Percentiles rank a stretch among this genome's conserved stretches.
phyloP scores from a whole-genome alignment of 2,329 filamentous ascomycete genomes.

The Onygenales sp. region DNA sequence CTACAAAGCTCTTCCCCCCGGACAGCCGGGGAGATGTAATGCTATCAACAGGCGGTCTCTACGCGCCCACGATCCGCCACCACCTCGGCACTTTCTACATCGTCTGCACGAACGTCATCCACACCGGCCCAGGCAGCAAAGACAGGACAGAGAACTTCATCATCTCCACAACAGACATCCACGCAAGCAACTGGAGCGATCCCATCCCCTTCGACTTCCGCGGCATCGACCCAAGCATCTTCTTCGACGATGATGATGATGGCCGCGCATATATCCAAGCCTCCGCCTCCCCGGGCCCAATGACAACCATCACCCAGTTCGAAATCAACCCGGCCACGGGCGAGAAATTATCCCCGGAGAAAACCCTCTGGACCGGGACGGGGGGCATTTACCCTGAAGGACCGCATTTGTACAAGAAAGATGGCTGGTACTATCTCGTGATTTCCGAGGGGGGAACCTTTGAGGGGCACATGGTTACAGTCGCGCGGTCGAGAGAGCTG shows the following conservation, averaged over 20 bases:
- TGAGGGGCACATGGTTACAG: slow-evolving; percentile 40
- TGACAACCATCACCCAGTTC: slow-evolving; percentile 9
- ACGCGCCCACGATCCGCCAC: slow-evolving; percentile 38
- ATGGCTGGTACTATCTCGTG: slow-evolving; percentile 42
- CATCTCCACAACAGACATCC: slow-evolving; percentile 34
- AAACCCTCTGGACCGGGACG: slow-evolving; percentile 33
- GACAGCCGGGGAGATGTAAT: slow-evolving; percentile 12
- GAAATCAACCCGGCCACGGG: slow-evolving; percentile 11
- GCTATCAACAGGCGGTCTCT: slow-evolving; percentile 22
- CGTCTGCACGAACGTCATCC: slow-evolving; percentile 31
- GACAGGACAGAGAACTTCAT: slow-evolving; percentile 21
- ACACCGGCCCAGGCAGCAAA: slow-evolving; percentile 15
- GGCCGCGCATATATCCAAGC: slow-evolving; percentile 29
- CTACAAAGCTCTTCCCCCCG: slow-evolving; percentile 8
- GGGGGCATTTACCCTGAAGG: slow-evolving; percentile 40
- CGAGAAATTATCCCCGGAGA: slow-evolving; percentile 7
- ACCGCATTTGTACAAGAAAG: slow-evolving; percentile 42
- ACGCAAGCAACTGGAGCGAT: slow-evolving; percentile 36
- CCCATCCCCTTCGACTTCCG: slow-evolving; percentile 29
- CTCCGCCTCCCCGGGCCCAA: slow-evolving; percentile 14
- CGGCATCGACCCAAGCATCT: slow-evolving; percentile 38
- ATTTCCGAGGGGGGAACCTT: slow-evolving; percentile 43
- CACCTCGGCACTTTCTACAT: slow-evolving; percentile 37
- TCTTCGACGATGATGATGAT: slow-evolving; percentile 28
- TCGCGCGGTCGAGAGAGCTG: slow-evolving; percentile 36